Base-by-base conservation (phyloP, 306 rosid species). In the Dalbergia cultrata region DNA sequence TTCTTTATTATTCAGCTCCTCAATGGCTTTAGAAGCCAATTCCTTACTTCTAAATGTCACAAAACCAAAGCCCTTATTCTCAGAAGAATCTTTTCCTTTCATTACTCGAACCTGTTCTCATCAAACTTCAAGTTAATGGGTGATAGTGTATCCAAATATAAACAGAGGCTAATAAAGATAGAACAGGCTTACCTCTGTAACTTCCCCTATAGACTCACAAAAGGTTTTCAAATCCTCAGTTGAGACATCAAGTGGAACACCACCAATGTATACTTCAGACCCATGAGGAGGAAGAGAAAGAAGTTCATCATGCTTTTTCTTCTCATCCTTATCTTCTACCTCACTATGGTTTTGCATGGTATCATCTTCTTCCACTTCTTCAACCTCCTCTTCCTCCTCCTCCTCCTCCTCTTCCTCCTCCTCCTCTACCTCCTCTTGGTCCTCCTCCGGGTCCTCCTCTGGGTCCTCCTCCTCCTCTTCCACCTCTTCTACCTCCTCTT, bases 231-330 rank as follows among this genome's bases (percentile, higher is more conserved):
- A 89, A 75, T 93, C 94, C 66, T 91, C 97, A 74, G 76, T 78
- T 33, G 88, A 84, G 45, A 87, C 89, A 88, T 90, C 92, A 67
- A 75, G 87, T 65, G 98, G 94, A 89, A 95, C 88, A 79, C 98
- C 93, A 58, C 99, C 99, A 61, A 95, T 69, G 84, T 95, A 95
- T 64, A 93, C 98, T 91, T 95, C 99, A 71, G 98, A 95, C 63
- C 95, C 95, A 78, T 95, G 99, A 61, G 99, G 97, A 83, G 99
- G 99, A 84, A 95, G 92, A 84, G 98, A 79, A 74, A 93, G 99
- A 86, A 95, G 97, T 78, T 89, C 96, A 1, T 87, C 96, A 70
- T 90, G 93, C 64, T 83, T 89, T 81, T 86, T 90, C 85, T 88
- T 91, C 72, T 93, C 94, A 22, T 87, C 88, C 72, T 88, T 90